A percentile compares a stretch with the other conserved stretches of the same genome.
Conservation (phyloP, 1,284 basidiomycete species). For the Termitomyces sp. region DNA sequence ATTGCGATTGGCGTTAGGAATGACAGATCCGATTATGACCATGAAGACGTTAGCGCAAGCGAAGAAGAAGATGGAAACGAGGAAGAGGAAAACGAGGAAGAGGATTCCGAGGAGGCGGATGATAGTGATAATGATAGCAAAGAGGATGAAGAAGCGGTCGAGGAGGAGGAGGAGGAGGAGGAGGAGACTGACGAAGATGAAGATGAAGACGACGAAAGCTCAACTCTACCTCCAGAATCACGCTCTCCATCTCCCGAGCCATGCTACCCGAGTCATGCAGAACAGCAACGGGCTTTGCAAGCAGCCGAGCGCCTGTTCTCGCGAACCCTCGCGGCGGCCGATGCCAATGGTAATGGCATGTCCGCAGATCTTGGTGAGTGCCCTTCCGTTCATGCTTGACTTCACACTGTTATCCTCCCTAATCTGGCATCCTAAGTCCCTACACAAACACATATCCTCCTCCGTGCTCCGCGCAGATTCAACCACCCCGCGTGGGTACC, state of each 20-base stretch:
- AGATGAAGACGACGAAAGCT: slow-evolving; percentile 18
- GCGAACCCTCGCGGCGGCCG: slow-evolving; percentile 49
- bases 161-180: slow-evolving; percentile 25
- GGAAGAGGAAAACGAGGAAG: slow-evolving; percentile 20
- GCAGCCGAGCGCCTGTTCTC: slow-evolving; percentile 57
- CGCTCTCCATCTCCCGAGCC: slow-evolving; percentile 16
- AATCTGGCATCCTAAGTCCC: slow-evolving; percentile 38
- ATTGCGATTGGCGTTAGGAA: slow-evolving; percentile 48
- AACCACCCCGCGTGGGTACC: slow-evolving; percentile 69
- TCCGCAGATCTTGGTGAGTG: slow-evolving; percentile 53
- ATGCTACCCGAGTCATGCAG: slow-evolving; percentile 29
- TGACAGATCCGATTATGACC: slow-evolving; percentile 17
- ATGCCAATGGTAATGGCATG: slow-evolving; percentile 50
- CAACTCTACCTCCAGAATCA: slow-evolving; percentile 15
- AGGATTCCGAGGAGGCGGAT: slow-evolving; percentile 22
- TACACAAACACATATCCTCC: slow-evolving; percentile 62
- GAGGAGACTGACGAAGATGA: slow-evolving; percentile 32
- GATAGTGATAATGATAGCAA: slow-evolving; percentile 23
- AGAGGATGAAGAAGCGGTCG: slow-evolving; percentile 22
- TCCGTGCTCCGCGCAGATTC: slow-evolving; percentile 69
- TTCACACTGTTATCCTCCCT: not conserved
- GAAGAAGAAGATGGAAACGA: slow-evolving; percentile 14
- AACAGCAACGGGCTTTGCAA: slow-evolving; percentile 45
- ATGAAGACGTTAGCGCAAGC: slow-evolving; percentile 11
- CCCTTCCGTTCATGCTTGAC: not conserved